Evolutionary conservation across 371 early-diverging fungal species (phyloP).

Genomic region (Mortierella sp.): DNA sequence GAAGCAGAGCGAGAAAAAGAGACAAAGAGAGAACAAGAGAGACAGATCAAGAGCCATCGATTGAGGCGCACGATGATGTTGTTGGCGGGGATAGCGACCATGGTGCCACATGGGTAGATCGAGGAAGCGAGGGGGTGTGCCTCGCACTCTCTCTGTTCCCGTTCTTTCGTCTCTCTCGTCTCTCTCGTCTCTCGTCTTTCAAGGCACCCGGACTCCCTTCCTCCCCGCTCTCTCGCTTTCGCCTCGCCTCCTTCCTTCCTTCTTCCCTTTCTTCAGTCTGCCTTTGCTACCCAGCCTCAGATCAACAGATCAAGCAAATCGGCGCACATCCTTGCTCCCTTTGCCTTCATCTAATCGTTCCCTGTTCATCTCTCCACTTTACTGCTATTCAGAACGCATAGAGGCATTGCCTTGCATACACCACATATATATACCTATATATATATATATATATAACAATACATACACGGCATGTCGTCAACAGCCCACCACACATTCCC

Average conservation of each 20-base stretch:
- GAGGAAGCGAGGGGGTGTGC: slow-evolving; percentile 1
- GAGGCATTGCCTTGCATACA: too few species aligned
- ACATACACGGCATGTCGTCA: too few species aligned
- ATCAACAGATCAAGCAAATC: neutral
- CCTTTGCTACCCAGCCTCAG: neutral
- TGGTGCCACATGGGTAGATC: slow-evolving; percentile 14
- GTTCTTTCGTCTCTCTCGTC: neutral
- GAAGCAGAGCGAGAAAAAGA: neutral
- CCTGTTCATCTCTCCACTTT: too few species aligned
- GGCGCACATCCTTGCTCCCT: neutral
- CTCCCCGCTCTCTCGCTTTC: slow-evolving; percentile 1
- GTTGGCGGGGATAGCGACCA: too few species aligned
- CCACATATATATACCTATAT: too few species aligned
- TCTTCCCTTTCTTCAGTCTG: neutral
- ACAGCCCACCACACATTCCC: too few species aligned
- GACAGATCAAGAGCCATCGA: slow-evolving; percentile 14
- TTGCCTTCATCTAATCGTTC: neutral
- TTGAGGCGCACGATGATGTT: slow-evolving; percentile 12
- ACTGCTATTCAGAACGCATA: too few species aligned
- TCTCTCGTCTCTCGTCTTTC: neutral
- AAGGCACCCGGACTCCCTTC: neutral
- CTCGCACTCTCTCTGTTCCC: neutral
- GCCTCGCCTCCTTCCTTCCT: neutral
- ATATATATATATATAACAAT: too few species aligned
- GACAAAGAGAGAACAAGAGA: neutral